Percentiles rank a stretch among this genome's conserved stretches.
These are phyloP conservation scores for Neotropicomus parvogracilis DNA, from an alignment of 1,284 basidiomycete species.

Conservation along the genomic window DNA sequence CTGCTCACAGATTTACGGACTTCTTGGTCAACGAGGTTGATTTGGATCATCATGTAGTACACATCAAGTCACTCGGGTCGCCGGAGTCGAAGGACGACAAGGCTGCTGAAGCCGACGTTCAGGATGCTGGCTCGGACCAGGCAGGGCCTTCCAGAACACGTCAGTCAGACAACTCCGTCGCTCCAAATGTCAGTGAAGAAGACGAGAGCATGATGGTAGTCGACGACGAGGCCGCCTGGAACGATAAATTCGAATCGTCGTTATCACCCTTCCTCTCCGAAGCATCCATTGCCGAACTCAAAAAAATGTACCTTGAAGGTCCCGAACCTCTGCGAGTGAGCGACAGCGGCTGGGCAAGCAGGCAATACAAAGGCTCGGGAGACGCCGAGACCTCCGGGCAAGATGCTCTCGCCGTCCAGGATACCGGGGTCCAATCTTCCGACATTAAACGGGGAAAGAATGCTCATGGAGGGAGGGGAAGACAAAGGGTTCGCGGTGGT, in stretches of 20 bases:
- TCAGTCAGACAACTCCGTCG: constrained; percentile 1
- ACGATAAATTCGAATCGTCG: constrained; percentile 51
- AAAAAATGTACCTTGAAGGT: constrained; percentile 73
- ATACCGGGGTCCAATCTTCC: constrained; percentile 29
- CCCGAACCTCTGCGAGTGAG: constrained; percentile 62
- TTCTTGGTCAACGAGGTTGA: constrained; percentile 91
- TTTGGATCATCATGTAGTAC: constrained; percentile 71
- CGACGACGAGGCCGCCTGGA: constrained; percentile 52
- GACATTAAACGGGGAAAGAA: constrained; percentile 39
- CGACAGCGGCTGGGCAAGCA: constrained; percentile 66
- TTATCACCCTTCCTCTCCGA: constrained; percentile 64
- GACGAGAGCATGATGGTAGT: constrained; percentile 7
- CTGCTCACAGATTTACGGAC: constrained; percentile 77
- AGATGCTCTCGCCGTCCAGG: constrained; percentile 18
- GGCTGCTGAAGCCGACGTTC: constrained; percentile 5
- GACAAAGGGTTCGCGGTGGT: constrained; percentile 40
- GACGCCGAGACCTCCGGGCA: constrained; percentile 25
- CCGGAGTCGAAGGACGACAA: constrained; percentile 51
- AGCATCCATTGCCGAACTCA: constrained; percentile 59
- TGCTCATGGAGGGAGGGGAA: constrained; percentile 44
- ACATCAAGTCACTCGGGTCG: constrained; percentile 71
- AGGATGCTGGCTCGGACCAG: background rate
- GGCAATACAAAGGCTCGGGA: constrained; percentile 34
- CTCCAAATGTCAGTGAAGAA: constrained; percentile 5
- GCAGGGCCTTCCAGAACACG: constrained; percentile 7